Evolutionary conservation across 805 yeast species (phyloP).

Genomic region (Naumovozyma castellii): DNA sequence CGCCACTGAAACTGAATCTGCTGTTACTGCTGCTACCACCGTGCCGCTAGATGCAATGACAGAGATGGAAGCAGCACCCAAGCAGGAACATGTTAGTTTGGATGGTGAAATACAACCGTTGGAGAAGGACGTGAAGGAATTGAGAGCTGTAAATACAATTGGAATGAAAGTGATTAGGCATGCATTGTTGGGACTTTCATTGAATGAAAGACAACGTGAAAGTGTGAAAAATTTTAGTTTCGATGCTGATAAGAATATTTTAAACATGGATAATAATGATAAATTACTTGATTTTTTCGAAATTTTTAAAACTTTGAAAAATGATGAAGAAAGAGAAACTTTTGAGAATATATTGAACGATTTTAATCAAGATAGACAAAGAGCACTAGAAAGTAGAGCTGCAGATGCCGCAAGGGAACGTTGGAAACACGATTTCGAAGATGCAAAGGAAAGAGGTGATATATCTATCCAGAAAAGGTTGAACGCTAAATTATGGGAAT

Average conservation of each 20-base stretch:
- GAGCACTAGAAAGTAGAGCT: slow-evolving; percentile 61
- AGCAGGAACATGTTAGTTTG: slow-evolving; percentile 7
- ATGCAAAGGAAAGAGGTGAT: slow-evolving; percentile 49
- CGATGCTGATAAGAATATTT: slow-evolving; percentile 30
- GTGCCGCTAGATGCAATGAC: neutral
- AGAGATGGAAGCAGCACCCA: neutral
- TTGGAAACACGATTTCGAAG: slow-evolving; percentile 80
- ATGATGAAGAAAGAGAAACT: slow-evolving; percentile 36
- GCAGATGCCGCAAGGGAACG: slow-evolving; percentile 77
- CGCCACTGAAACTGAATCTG: neutral
- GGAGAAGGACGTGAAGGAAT: slow-evolving; percentile 43
- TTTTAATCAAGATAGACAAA: slow-evolving; percentile 69
- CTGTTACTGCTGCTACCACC: neutral
- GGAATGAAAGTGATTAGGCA: slow-evolving; percentile 75
- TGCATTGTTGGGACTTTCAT: slow-evolving; percentile 46
- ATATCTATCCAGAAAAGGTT: slow-evolving; percentile 47
- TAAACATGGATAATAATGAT: slow-evolving; percentile 16
- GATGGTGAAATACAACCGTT: slow-evolving; percentile 33
- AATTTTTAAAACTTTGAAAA: slow-evolving; percentile 45
- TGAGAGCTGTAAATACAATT: slow-evolving; percentile 62
- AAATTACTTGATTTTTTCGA: slow-evolving; percentile 52
- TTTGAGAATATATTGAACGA: slow-evolving; percentile 63
- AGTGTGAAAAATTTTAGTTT: slow-evolving; percentile 30
- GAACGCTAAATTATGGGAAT: slow-evolving; percentile 69
- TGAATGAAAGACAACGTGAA: slow-evolving; percentile 22